Conservation (phyloP, 2,329 filamentous ascomycete genomes). For the Fusarium staphyleae region DNA sequence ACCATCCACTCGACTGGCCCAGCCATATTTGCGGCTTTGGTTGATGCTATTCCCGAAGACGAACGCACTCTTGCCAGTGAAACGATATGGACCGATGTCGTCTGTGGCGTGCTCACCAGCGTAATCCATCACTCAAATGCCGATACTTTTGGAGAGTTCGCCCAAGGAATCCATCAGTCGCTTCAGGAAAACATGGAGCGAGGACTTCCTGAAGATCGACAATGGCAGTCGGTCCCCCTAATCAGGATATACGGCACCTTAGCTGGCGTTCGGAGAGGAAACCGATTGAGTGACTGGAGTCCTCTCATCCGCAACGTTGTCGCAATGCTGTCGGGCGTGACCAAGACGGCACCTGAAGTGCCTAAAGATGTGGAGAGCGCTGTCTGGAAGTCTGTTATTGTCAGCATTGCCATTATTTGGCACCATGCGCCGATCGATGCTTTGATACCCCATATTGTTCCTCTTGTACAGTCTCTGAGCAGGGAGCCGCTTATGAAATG, state of each 20-base stretch:
- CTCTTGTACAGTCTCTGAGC: conserved; percentile 70
- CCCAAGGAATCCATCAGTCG: conserved; percentile 66
- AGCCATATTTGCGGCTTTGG: conserved; percentile 59
- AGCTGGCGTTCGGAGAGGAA: conserved; percentile 82
- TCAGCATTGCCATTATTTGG: conserved; percentile 70
- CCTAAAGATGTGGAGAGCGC: conserved; percentile 48
- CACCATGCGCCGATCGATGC: conserved; percentile 81
- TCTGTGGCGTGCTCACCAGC: conserved; percentile 79
- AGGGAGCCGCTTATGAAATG: conserved; percentile 70
- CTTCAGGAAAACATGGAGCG: conserved; percentile 49
- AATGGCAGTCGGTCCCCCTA: conserved; percentile 56
- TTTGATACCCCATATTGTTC: conserved; percentile 72
- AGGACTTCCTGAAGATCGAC: conserved; percentile 16
- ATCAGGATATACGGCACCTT: conserved; percentile 71
- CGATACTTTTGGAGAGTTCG: conserved; percentile 74
- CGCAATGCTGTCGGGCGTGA: conserved; percentile 58
- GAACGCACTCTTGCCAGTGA: conserved; percentile 57
- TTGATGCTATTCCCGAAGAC: conserved; percentile 59
- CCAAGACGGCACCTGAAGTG: conserved; percentile 48
- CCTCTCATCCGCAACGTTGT: conserved; percentile 64
- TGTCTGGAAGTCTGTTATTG: conserved; percentile 66
- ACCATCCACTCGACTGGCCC: conserved; percentile 67
- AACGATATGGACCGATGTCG: conserved; percentile 67
- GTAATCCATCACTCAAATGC: conserved; percentile 81
- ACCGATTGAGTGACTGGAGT: conserved; percentile 76